Evolutionary conservation across 257 asterid genomes (phyloP), one percentile per base, ranked within the genome.

Genomic region (Haberlea rhodopensis): DNA sequence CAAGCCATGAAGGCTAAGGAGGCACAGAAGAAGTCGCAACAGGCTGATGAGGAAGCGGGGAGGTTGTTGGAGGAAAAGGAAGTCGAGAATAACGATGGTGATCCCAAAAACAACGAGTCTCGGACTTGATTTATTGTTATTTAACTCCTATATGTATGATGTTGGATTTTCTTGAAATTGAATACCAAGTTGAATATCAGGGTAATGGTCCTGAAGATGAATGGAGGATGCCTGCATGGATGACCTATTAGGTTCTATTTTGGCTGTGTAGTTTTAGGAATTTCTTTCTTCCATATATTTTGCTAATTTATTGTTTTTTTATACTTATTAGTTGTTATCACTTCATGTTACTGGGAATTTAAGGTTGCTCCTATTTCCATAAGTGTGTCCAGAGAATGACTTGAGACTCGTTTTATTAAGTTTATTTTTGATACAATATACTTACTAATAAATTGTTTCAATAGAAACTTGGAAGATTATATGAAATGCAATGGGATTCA

Each of bases 1-100:
- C 82, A 80, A 81, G 85, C 82, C 13, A 59, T 85, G 24, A 85
- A 82, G 85, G 85, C 82, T 6, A 82, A 80, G 66, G 92, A 85
- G 6, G 77, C 87, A 4, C 85, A 80, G 73, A 85, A 77, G 87
- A 85, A 79, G 71, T 24, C 73, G 67, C 79, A 73, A 53, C 84
- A 76, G 68, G 62, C 62, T 8, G 81, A 54, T 28, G 88, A 84
- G 43, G 85, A 77, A 51, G 86, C 85, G 0, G 87, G 81, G 9
- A 73, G 77, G 74, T 70, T 81, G 87, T 22, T 73, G 76, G 81
- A 67, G 78, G 78, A 75, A 49, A 71, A 65, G 68, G 74, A 73
- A 70, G 81, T 59, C 1, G 79, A 81, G 46, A 63, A 3, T 22
- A 73, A 60, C 53, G 78, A 72, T 5, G 73, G 22, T 43, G 51